These are phyloP conservation scores for Caloboletus inedulis DNA, from an alignment of 1,284 basidiomycete genomes.

Conservation along the genomic window DNA sequence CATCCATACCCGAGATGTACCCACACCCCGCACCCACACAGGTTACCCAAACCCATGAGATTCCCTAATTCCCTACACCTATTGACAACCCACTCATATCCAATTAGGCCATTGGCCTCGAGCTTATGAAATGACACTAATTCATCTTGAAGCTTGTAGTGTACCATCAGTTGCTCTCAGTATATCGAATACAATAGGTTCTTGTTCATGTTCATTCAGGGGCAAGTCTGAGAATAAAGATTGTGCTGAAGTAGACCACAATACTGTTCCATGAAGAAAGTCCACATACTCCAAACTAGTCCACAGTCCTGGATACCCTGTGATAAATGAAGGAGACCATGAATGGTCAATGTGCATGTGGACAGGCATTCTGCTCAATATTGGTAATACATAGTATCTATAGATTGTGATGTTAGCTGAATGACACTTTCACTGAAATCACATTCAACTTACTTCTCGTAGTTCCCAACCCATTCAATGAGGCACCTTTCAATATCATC, in stretches of 20 bases:
- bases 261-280: background rate
- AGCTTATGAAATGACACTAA: background rate
- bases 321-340: background rate
- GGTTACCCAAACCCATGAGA: too few relatives aligned
- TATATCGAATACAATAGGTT: background rate
- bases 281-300: background rate
- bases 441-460: background rate
- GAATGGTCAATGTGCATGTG: background rate
- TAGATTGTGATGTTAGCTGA: background rate
- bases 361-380: background rate
- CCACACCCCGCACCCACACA: too few relatives aligned
- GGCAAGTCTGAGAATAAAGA: background rate
- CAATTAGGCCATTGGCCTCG: background rate
- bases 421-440: background rate
- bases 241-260: background rate
- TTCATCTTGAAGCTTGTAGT: background rate
- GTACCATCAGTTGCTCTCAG: background rate
- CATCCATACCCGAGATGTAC: too few relatives aligned
- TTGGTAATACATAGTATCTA: background rate
- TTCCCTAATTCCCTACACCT: background rate
- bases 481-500: background rate
- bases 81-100: background rate
- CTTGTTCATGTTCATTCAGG: background rate
- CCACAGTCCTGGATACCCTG: background rate
- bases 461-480: background rate